Evolutionary conservation across 768 basidiomycete genomes (phyloP), one percentile per base, ranked within the genome.

Genomic region (Amanita jacksonii): DNA sequence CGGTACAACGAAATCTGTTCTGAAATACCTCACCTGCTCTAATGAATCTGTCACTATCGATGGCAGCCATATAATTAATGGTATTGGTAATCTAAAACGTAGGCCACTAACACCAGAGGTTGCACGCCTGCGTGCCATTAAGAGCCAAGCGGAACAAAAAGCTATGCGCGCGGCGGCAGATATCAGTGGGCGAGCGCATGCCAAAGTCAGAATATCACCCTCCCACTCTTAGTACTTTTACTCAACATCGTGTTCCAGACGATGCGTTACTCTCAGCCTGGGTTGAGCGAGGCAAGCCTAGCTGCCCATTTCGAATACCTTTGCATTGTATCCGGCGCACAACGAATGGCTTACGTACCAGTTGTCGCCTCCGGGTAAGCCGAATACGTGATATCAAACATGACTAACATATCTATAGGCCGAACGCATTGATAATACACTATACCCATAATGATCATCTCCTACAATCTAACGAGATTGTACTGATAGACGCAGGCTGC

Each of bases 341-440:
- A 90, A 54, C 74, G 93, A 31, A 76, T 80, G 38, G 93, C 96
- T n/a, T 99, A 99, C 57, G 93, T 99, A 1, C 96, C 96, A 9
- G 96, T 99, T 4, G 88, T 97, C 25, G 94, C 90, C 4, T 92
- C 90, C 1, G 96, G 96, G 86, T 87, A 61, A 49, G 73, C 53
- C 13, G 23, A 19, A 22, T 33, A 10, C 10, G 8, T 19, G 16
- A 3, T 45, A 12, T 19, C 18, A 19, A 10, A 5, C 31, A 8
- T 13, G 23, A n/a, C n/a, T 13, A 23, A 25, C n/a, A 35, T 43
- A 25, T 7, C 35, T 32, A 38, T 46, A 93, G 90, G 22, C 72
- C 85, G 2, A 96, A 97, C 55, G 80, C 88, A 6, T 70, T 96
- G 1, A 81, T 87, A 32, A 91, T 99, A 49, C 96, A 99, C 55